These are phyloP conservation scores for Diddensiella santjacobensis DNA, from an alignment of 805 yeast species.

Conservation along the genomic window DNA sequence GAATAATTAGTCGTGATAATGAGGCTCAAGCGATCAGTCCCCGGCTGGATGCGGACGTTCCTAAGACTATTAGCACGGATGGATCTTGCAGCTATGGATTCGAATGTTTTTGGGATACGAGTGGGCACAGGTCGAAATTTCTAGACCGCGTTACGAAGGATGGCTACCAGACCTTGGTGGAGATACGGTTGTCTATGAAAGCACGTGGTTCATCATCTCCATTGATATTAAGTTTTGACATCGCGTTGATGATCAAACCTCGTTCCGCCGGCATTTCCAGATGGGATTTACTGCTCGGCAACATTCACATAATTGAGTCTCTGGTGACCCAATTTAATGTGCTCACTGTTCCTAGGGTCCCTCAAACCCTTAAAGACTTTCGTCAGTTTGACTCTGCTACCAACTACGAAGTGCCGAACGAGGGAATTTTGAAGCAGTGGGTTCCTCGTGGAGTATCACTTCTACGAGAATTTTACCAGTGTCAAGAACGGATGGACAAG, in stretches of 20 bases:
- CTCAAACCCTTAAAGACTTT: constrained; percentile 8
- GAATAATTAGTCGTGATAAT: constrained; percentile 5
- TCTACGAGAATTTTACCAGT: constrained; percentile 9
- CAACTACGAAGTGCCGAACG: not conserved
- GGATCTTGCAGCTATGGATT: not conserved
- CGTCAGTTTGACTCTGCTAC: constrained; percentile 4
- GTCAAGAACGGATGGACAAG: constrained; percentile 2
- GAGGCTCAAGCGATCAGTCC: not conserved
- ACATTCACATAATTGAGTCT: constrained; percentile 1
- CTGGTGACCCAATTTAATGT: not conserved
- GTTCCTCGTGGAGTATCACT: constrained; percentile 16
- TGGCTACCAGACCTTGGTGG: constrained; percentile 3
- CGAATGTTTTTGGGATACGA: constrained; percentile 12
- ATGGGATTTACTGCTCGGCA: constrained; percentile 9
- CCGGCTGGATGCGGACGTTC: not conserved
- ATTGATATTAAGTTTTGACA: constrained; percentile 7
- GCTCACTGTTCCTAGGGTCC: constrained; percentile 4
- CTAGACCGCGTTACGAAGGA: constrained; percentile 9
- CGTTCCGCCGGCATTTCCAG: constrained; percentile 6
- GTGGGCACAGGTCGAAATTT: constrained; percentile 9
- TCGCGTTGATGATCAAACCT: not conserved
- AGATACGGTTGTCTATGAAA: not conserved
- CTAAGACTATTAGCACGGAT: not conserved
- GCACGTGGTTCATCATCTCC: not conserved
- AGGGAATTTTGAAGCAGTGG: constrained; percentile 3